Base-by-base conservation (phyloP, 345 rosid genomes). In the Gossypioides kirkii region DNA sequence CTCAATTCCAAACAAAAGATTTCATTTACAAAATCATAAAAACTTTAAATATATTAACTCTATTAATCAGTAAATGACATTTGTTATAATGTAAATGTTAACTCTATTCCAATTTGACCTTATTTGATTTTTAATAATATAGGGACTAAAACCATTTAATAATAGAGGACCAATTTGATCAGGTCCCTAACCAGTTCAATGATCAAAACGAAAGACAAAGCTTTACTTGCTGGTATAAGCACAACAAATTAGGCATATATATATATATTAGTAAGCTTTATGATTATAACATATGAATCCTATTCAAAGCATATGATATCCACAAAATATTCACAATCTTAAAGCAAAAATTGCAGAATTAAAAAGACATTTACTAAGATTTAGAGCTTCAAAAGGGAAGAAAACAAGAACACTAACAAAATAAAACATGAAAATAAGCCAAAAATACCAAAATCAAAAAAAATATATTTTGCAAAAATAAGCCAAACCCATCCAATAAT, bases 401-500 rank as follows among this genome's bases (percentile, higher is more conserved):
- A 43, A 43, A 38, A 43, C 56, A 17, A 52, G 56, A n/a, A n/a
- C 18, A 52, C 20, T n/a, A n/a, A 52, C 50, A 46, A 46, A 46
- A 46, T 46, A 62, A 58, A 71, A 69, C 6, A 73, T 65, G 18
- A 55, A 4, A 54, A 16, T 1, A 32, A 32, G 38, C 38, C 42
- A 42, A 68, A 68, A 60, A 22, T 16, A 73, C n/a, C 67, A 54
- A 53, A 45, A 56, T 22, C 14, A 56, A 73, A 26, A 61, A 1
- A 56, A n/a, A n/a, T n/a, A 42, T 17, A 56, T 55, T 72, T 26
- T 18, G 23, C 58, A 13, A 58, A 71, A 72, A 20, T 16, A 55
- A 32, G 38, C 61, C 14, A 77, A 78, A 67, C 73, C 62, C 56
- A 62, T 43, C 59, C 64, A 56, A 54, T 3, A 76, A 71, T 58